Evolutionary conservation across 2,329 filamentous ascomycete genomes (phyloP).

Genomic region (Cercospora berteroae): DNA sequence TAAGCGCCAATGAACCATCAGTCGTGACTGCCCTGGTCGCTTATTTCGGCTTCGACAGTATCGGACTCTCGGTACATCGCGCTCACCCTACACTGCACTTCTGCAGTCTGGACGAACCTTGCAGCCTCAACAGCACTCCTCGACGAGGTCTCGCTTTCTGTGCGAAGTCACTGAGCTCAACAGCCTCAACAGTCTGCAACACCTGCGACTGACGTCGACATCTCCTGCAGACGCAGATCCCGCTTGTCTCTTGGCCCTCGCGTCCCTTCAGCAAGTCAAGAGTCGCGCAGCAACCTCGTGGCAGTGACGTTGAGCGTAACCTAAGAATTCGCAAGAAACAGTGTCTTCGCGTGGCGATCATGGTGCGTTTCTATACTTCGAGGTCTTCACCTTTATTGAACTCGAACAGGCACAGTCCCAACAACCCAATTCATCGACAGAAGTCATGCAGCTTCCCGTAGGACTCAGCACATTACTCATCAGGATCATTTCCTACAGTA

Average conservation of each 20-base stretch:
- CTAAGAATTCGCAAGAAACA: background rate
- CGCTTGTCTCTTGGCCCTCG: constrained; percentile 1
- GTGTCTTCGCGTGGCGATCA: background rate
- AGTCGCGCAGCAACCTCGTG: background rate
- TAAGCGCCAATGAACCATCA: background rate
- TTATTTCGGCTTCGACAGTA: background rate
- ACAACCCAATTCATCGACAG: background rate
- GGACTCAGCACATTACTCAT: constrained; percentile 4
- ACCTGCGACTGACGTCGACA: background rate
- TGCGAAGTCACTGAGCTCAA: background rate
- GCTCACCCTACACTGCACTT: background rate
- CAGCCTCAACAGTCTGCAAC: background rate
- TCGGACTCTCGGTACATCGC: background rate
- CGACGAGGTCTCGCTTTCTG: background rate
- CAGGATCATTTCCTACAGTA: constrained; percentile 7
- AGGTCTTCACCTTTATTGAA: background rate
- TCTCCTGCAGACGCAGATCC: background rate
- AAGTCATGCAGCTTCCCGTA: constrained; percentile 3
- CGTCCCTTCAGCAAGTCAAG: background rate
- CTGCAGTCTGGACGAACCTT: background rate
- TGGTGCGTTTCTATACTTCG: background rate
- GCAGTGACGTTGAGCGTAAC: background rate
- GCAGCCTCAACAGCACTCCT: background rate
- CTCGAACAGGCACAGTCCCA: background rate
- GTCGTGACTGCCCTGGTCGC: background rate